Conservation (phyloP, 1,139 yeast species). For the Yamadazyma diddensiae region DNA sequence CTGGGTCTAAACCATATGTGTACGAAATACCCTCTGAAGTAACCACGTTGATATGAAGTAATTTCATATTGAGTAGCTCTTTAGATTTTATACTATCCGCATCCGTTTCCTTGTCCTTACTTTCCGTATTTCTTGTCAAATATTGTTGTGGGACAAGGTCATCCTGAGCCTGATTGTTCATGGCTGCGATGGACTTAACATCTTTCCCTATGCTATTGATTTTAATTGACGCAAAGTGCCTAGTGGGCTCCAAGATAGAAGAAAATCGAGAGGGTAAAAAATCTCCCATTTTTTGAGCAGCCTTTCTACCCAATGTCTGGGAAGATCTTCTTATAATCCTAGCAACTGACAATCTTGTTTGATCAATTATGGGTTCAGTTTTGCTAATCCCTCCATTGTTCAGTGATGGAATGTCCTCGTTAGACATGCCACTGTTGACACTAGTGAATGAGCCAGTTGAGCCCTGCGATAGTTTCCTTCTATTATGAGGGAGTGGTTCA, state of each 20-base stretch:
- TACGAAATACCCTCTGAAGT: slow-evolving; percentile 86
- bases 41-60: slow-evolving; percentile 71
- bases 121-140: slow-evolving; percentile 19
- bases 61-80: slow-evolving; percentile 43
- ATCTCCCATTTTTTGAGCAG: slow-evolving; percentile 88
- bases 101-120: slow-evolving; percentile 13
- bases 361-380: slow-evolving; percentile 67
- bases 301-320: slow-evolving; percentile 62
- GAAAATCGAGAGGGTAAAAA: slow-evolving; percentile 81
- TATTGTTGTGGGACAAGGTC: slow-evolving; percentile 38
- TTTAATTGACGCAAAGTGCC: slow-evolving; percentile 92
- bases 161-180: slow-evolving; percentile 43
- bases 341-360: slow-evolving; percentile 67
- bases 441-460: slow-evolving; percentile 40
- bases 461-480: slow-evolving; percentile 39
- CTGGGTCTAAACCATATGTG: slow-evolving; percentile 83
- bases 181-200: slow-evolving; percentile 60
- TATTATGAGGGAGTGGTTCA: slow-evolving; percentile 25
- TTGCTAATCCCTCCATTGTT: slow-evolving; percentile 19
- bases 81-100: slow-evolving; percentile 16
- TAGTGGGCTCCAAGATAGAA: slow-evolving; percentile 83
- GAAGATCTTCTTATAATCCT: slow-evolving; percentile 60
- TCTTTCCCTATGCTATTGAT: slow-evolving; percentile 65
- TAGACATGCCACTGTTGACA: slow-evolving; percentile 29
- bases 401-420: slow-evolving; percentile 23